Base-by-base conservation (phyloP, 2,329 filamentous ascomycete genomes). In the Hymenoscyphus fraxineus region DNA sequence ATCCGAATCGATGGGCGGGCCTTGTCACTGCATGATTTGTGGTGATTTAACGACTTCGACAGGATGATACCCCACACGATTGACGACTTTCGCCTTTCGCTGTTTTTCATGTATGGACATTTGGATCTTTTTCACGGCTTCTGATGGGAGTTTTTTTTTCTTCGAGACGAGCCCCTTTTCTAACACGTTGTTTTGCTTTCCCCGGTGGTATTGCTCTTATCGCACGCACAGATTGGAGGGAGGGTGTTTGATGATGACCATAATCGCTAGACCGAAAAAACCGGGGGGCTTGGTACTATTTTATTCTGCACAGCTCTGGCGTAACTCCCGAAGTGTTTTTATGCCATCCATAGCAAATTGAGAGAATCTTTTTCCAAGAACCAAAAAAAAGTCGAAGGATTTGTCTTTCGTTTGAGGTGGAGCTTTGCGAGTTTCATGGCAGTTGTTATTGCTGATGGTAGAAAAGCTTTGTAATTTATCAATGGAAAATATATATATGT, bases 11-110 rank as follows among this genome's bases (percentile, higher is more conserved):
- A 67, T 70, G 66, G 72, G 69, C 62, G 67, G 68, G 66, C 63
- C 61, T 69, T 69, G 64, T 67, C 65, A 67, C 63, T 68, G 66
- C 62, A 68, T 64, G 54, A 67, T 61, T 31, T 62, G 64, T 66
- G 65, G 64, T 67, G 60, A 64, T 67, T 64, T 54, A 51, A 67
- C 64, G 65, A 68, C 67, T 69, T 72, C 66, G 63, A 70, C 62
- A 68, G 62, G 67, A 72, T 73, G 66, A 74, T 72, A 73, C 72
- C 71, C 70, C 44, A 67, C 61, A 72, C 67, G 71, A 73, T 69
- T 71, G 67, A 73, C 66, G 71, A 72, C 54, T 70, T 69, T 66
- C 67, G 59, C 61, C 68, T 70, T 35, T 71, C 69, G 65, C 64
- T 68, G 44, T 55, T 62, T 65, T 73, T 72, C 69, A 61, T 73